phyloP scores from a whole-genome alignment of 805 yeast genomes.

The Saturnispora gosingensis region DNA sequence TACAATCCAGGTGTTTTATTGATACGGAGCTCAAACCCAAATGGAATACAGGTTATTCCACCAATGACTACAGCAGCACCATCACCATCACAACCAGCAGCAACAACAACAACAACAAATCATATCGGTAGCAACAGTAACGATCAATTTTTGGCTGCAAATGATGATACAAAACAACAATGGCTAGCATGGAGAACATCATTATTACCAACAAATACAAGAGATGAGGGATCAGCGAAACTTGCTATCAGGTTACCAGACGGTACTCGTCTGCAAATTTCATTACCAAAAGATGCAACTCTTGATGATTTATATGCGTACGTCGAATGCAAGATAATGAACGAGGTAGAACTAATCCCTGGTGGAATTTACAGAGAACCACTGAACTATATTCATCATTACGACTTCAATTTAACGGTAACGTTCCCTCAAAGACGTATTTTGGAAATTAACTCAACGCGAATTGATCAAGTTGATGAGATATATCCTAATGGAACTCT shows the following conservation, averaged over 20 bases:
- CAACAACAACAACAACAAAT: background rate
- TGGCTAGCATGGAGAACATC: slow-evolving; percentile 45
- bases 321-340: slow-evolving; percentile 41
- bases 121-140: slow-evolving; percentile 20
- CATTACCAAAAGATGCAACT: slow-evolving; percentile 36
- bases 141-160: slow-evolving; percentile 25
- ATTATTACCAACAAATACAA: slow-evolving; percentile 15
- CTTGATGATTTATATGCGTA: slow-evolving; percentile 64
- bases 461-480: slow-evolving; percentile 34
- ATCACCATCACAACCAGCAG: background rate
- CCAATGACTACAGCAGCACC: background rate
- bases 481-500: slow-evolving; percentile 61
- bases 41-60: background rate
- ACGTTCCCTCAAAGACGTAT: slow-evolving; percentile 46
- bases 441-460: slow-evolving; percentile 25
- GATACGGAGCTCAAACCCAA: slow-evolving; percentile 33
- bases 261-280: slow-evolving; percentile 50
- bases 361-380: slow-evolving; percentile 18
- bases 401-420: slow-evolving; percentile 40
- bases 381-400: slow-evolving; percentile 35
- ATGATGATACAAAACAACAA: slow-evolving; percentile 7
- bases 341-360: slow-evolving; percentile 25
- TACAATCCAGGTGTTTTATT: slow-evolving; percentile 53
- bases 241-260: slow-evolving; percentile 59
- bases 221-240: slow-evolving; percentile 35